Evolutionary conservation across 2,329 filamentous ascomycete species (phyloP), one percentile per base, ranked within the genome.

Genomic region (Arthrobotrys sinensis): DNA sequence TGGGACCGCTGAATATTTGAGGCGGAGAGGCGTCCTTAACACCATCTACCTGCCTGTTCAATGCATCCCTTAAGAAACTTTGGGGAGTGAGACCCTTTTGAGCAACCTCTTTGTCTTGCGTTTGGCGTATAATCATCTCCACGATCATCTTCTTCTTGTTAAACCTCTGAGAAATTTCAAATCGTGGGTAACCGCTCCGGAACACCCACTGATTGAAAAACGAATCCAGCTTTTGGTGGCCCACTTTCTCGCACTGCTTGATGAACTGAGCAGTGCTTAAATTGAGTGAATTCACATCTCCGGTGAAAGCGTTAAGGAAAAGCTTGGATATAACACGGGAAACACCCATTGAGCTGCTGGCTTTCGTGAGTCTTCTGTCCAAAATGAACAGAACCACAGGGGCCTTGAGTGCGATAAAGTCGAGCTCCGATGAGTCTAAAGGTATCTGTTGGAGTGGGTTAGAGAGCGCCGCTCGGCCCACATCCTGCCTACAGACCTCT

Each of bases 71-170:
- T 85, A 96, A 88, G 82, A 99, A 98, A 1, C 92, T 90, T 11
- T 90, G 87, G 4, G 80, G 72, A 5, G 73, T 80, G n/a, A 82
- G 77, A 79, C 92, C 92, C 19, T 91, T 88, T 12, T 97, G 86
- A 2, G 84, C 85, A 1, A 83, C 88, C 82, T 84, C 87, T 83
- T 85, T 88, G 6, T 85, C 85, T 83, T 92, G 93, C 0, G 89
- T 89, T 84, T 99, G 96, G 63, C 89, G 89, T 80, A 99, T 93
- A 8, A 90, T 91, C 87, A 99, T 92, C 84, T 98, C 94, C 0
- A 99, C 93, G 32, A 95, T 94, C 3, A 98, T 88, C 81, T 96
- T 92, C 86, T 99, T 99, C 86, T 98, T 98, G 83, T 99, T 99
- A 85, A 99, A 99, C 16, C 91, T 89, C 80, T 97, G 94, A 45